phyloP scores from a whole-genome alignment of 108 stramenopile genomes.

The Cyclotella choctawhatcheeana region DNA sequence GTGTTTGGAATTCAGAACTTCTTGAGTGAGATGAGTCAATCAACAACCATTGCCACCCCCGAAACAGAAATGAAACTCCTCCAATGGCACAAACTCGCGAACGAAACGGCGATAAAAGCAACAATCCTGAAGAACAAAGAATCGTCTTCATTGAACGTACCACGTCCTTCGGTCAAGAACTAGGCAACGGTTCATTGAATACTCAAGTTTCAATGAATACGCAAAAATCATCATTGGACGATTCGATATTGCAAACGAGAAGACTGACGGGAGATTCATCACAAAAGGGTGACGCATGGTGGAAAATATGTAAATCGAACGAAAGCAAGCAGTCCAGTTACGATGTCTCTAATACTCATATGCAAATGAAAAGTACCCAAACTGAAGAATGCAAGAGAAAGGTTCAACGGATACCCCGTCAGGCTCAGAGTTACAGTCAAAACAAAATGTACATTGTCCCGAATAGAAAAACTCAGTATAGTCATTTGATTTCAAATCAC shows the following conservation, averaged over 20 bases:
- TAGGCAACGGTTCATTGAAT: neutral
- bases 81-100: slow-evolving; percentile 73
- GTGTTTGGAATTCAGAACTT: no score
- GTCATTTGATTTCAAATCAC: slow-evolving; percentile 10
- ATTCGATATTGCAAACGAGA: slow-evolving; percentile 4
- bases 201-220: neutral
- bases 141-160: no score
- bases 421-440: neutral
- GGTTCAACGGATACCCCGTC: neutral
- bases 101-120: slow-evolving; percentile 70
- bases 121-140: slow-evolving; percentile 62
- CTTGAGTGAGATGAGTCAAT: no score
- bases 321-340: no score
- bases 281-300: slow-evolving; percentile 15
- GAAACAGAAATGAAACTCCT: slow-evolving; percentile 68
- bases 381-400: neutral
- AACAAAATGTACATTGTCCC: slow-evolving; percentile 12
- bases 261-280: slow-evolving; percentile 6
- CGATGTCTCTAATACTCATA: no score
- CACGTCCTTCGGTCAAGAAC: neutral
- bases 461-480: slow-evolving; percentile 9
- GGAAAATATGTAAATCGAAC: slow-evolving; percentile 3
- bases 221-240: neutral
- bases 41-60: no score
- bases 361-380: slow-evolving; percentile 5